Conservation (phyloP, 2,329 filamentous ascomycete genomes). For the Aspergillus neotritici region DNA sequence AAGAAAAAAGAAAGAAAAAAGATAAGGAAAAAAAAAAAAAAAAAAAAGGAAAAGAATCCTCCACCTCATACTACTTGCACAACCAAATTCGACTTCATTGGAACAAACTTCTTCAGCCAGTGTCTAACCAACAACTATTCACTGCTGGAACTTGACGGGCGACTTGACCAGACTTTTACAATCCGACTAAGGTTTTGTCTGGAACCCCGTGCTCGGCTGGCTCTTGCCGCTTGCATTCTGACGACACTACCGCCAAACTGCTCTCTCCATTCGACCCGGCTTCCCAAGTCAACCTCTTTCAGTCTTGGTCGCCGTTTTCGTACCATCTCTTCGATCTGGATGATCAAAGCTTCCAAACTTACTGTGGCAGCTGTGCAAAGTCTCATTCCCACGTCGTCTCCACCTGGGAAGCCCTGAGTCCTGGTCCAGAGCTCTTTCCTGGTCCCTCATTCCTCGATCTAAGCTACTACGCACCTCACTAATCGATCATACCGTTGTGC, state of each 20-base stretch:
- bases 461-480: slow-evolving; percentile 6
- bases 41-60: neutral
- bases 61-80: neutral
- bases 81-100: slow-evolving; percentile 1
- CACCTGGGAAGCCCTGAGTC: slow-evolving; percentile 19
- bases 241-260: slow-evolving; percentile 27
- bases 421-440: slow-evolving; percentile 9
- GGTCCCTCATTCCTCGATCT: slow-evolving; percentile 7
- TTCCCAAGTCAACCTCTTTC: neutral
- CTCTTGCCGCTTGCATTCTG: slow-evolving; percentile 33
- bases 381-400: slow-evolving; percentile 9
- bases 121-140: too few relatives aligned
- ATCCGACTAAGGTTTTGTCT: slow-evolving; percentile 26
- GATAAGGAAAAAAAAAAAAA: slow-evolving; percentile 1
- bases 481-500: slow-evolving; percentile 20
- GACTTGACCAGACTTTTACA: neutral
- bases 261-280: slow-evolving; percentile 1
- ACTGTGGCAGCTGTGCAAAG: neutral
- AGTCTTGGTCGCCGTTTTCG: slow-evolving; percentile 23
- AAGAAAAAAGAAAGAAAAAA: neutral
- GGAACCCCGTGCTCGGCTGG: slow-evolving; percentile 26
- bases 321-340: slow-evolving; percentile 10
- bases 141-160: too few relatives aligned
- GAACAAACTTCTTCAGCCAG: neutral
- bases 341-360: neutral